phyloP scores from a whole-genome alignment of 192 early-diverging fungal species.

The Backusella morwellensis region DNA sequence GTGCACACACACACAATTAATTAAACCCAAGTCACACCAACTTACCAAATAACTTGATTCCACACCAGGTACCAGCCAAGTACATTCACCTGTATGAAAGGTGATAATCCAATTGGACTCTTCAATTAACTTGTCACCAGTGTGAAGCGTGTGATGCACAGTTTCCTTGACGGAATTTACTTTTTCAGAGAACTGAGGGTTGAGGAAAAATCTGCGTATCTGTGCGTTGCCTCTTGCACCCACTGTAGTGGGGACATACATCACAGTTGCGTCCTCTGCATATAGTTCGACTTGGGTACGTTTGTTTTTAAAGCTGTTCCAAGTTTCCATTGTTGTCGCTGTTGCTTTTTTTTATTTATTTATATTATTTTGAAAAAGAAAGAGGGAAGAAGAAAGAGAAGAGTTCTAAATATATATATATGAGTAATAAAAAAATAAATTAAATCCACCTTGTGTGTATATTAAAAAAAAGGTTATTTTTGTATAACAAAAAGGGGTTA shows the following conservation, averaged over 20 bases:
- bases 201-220: slow-evolving; percentile 36
- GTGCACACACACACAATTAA: not conserved
- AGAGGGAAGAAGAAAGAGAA: not conserved
- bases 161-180: slow-evolving; percentile 18
- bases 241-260: slow-evolving; percentile 43
- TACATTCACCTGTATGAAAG: slow-evolving; percentile 23
- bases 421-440: not conserved
- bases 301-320: slow-evolving; percentile 23
- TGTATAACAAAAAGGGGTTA: not conserved
- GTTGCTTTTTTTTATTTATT: too few species aligned
- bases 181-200: slow-evolving; percentile 19
- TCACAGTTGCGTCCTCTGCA: slow-evolving; percentile 35
- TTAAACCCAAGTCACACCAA: not conserved
- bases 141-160: slow-evolving; percentile 25
- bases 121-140: slow-evolving; percentile 27
- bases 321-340: not conserved
- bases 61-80: slow-evolving; percentile 27
- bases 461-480: not conserved
- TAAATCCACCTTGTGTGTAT: not conserved
- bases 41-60: slow-evolving; percentile 22
- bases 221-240: slow-evolving; percentile 24
- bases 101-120: slow-evolving; percentile 32
- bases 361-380: not conserved
- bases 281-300: slow-evolving; percentile 16
- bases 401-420: not conserved